Evolutionary conservation across 306 rosid species (phyloP), one percentile per base, ranked within the genome.

Genomic region (Rubus idaeus): DNA sequence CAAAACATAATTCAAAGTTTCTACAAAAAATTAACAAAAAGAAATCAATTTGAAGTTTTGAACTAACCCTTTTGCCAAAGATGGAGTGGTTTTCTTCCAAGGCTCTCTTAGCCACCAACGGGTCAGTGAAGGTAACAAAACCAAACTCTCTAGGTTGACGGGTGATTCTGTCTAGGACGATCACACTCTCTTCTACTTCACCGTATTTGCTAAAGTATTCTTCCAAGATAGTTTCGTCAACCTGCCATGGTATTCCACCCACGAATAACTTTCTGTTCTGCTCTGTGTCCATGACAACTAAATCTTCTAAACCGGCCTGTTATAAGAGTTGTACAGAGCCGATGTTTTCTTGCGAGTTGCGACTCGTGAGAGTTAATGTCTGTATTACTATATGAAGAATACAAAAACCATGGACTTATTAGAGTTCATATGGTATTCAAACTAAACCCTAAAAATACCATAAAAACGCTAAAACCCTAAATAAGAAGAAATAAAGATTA

Each of bases 61-160:
- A 61, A 57, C 56, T 2, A 7, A 73, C 77, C 68, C 23, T 57
- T 42, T 11, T 57, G 3, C 55, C 56, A 0, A 14, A 6, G 26
- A 73, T 23, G 10, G 11, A 2, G 10, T 73, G 77, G 12, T 3
- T 6, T 23, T 57, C 55, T 57, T 60, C 16, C 42, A 42, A 42
- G 14, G 21, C 68, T 42, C 17, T 57, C 17, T 73, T 17, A 14
- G 68, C 68, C 53, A 73, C 9, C 14, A 10, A 42, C 3, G 41
- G 55, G 0, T 73, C 42, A 73, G 17, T 17, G 5, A 73, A 57
- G 10, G 56, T 23, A 42, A 73, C 68, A 58, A 73, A 73, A 11
- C 44, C 56, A 45, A 73, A 57, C 18, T 50, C 68, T 16, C 17
- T 57, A 20, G 26, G 10, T 13, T 8, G 11, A 14, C 77, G 77